Percentiles rank a stretch among this genome's conserved stretches.
Conservation (phyloP, 352 stramenopile genomes). For the Phytophthora cajani region DNA sequence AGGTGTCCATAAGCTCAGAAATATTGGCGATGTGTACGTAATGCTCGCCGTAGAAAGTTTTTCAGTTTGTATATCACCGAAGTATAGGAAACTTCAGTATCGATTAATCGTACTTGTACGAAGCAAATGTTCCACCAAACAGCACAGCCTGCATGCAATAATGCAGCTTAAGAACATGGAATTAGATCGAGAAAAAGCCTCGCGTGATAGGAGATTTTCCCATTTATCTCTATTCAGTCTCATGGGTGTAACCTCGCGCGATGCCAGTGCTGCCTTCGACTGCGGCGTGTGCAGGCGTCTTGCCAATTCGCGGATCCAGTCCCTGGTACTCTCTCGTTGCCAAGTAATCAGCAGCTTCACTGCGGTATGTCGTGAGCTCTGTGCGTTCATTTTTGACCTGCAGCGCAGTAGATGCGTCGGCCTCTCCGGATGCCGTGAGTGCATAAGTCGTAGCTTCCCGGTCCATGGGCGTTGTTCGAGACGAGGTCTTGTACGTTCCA, state of each 20-base stretch:
- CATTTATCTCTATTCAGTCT: constrained; percentile 38
- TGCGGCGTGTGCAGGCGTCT: constrained; percentile 80
- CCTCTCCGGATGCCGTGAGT: constrained; percentile 35
- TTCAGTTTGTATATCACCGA: background rate
- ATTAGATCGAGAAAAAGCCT: no score
- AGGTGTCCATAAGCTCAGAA: constrained; percentile 1
- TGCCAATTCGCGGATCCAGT: constrained; percentile 81
- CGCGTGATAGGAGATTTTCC: no score
- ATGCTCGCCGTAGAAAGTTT: background rate
- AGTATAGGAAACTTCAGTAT: background rate
- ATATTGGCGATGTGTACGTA: background rate
- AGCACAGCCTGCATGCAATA: background rate
- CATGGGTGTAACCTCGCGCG: constrained; percentile 77
- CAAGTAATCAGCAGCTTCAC: constrained; percentile 79
- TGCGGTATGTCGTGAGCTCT: constrained; percentile 70
- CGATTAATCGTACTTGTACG: background rate
- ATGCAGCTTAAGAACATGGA: background rate
- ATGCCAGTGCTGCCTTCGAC: constrained; percentile 79
- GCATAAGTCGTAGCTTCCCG: constrained; percentile 25
- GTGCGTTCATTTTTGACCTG: constrained; percentile 61
- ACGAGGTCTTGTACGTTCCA: constrained; percentile 71
- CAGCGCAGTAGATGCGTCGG: constrained; percentile 49
- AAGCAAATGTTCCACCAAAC: background rate
- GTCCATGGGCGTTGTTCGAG: constrained; percentile 19
- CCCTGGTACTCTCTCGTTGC: constrained; percentile 76